Evolutionary conservation across 176 grass and related monocot genomes (phyloP).

Genomic region (Ampelocalamus luodianensis): DNA sequence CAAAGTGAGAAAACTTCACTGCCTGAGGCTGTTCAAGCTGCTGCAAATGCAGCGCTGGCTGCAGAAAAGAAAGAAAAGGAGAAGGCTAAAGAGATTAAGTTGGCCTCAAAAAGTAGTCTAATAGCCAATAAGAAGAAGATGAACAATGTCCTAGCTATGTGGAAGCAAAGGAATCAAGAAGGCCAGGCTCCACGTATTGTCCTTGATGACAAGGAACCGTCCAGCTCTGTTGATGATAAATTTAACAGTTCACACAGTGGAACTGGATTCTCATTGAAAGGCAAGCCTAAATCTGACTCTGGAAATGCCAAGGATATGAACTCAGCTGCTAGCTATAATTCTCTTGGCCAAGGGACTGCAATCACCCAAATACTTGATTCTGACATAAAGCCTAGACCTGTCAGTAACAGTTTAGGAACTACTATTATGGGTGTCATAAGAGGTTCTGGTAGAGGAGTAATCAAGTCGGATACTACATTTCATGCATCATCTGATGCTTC

Average conservation of each 20-base stretch:
- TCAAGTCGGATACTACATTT: conserved; percentile 70
- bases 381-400: conserved; percentile 67
- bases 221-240: conserved; percentile 53
- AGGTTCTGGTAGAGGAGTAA: conserved; percentile 75
- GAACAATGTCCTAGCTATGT: conserved; percentile 97
- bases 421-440: conserved; percentile 88
- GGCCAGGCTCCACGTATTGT: conserved; percentile 57
- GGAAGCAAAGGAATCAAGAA: conserved; percentile 99
- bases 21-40: conserved; percentile 87
- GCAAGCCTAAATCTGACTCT: conserved; percentile 66
- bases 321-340: conserved; percentile 42
- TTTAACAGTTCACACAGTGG: conserved; percentile 44
- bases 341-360: conserved; percentile 51
- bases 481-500: conserved; percentile 45
- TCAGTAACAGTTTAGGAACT: conserved; percentile 67
- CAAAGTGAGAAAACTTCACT: conserved; percentile 77
- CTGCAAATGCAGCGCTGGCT: conserved; percentile 84
- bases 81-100: conserved; percentile 88
- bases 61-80: conserved; percentile 99
- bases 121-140: conserved; percentile 99
- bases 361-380: conserved; percentile 54
- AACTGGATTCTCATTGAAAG: conserved; percentile 50
- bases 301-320: conserved; percentile 50
- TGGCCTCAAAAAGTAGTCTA: conserved; percentile 80
- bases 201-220: conserved; percentile 69